Evolutionary conservation across 192 early-diverging fungal species (phyloP).

Genomic region (Coemansia sp.): DNA sequence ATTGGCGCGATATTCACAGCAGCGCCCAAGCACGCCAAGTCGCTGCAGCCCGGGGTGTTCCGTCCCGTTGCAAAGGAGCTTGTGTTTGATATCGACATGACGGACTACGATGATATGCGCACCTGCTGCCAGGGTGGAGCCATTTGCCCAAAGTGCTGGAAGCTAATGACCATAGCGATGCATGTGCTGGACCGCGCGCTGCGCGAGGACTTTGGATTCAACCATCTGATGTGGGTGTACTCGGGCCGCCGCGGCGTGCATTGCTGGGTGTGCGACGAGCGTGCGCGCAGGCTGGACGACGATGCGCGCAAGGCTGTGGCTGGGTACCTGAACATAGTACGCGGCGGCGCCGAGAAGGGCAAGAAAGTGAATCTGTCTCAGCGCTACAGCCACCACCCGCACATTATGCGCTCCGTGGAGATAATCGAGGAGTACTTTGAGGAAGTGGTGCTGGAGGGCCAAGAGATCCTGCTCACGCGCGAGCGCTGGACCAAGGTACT

Average conservation of each 20-base stretch:
- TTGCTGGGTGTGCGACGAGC: slow-evolving; percentile 95
- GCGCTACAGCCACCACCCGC: slow-evolving; percentile 63
- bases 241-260: slow-evolving; percentile 96
- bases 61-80: slow-evolving; percentile 82
- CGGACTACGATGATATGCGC: slow-evolving; percentile 96
- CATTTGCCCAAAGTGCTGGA: slow-evolving; percentile 91
- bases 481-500: slow-evolving; percentile 78
- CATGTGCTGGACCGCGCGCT: slow-evolving; percentile 79
- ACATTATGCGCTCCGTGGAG: slow-evolving; percentile 55
- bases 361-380: slow-evolving; percentile 71
- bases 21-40: slow-evolving; percentile 79
- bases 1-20: slow-evolving; percentile 94
- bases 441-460: slow-evolving; percentile 66
- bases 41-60: slow-evolving; percentile 68
- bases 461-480: slow-evolving; percentile 65
- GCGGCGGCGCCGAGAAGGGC: slow-evolving; percentile 72
- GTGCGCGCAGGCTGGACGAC: slow-evolving; percentile 74
- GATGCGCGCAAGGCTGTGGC: slow-evolving; percentile 81
- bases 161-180: slow-evolving; percentile 90
- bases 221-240: slow-evolving; percentile 92
- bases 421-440: slow-evolving; percentile 74
- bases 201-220: slow-evolving; percentile 92
- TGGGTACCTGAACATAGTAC: slow-evolving; percentile 74
- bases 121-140: slow-evolving; percentile 90
- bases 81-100: slow-evolving; percentile 99